phyloP scores from a whole-genome alignment of 441 rosid genomes.

The Adansonia grandidieri region DNA sequence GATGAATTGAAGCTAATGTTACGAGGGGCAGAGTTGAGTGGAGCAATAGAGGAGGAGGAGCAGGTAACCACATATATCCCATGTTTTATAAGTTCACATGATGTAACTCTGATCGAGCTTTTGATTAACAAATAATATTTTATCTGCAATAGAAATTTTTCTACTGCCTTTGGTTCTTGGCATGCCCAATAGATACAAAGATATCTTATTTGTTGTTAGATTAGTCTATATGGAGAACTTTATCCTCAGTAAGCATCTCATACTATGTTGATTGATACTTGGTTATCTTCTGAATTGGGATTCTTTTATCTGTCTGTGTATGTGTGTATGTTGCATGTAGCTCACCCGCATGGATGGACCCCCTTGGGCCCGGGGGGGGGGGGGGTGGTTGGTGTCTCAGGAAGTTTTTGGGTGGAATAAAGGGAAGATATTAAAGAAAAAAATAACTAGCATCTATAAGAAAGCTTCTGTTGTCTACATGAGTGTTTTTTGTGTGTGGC shows the following conservation, averaged over 20 bases:
- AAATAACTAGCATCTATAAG: not conserved
- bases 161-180: not conserved
- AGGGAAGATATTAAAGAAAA: not conserved
- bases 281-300: slow-evolving; percentile 7
- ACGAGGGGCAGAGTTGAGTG: slow-evolving; percentile 97
- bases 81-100: not conserved
- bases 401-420: not conserved
- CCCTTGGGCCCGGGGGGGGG: not conserved
- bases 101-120: not conserved
- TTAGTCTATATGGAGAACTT: not conserved
- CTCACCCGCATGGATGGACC: not conserved
- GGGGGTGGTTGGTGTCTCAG: not conserved
- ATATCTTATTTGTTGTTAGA: slow-evolving; percentile 5
- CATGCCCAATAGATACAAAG: not conserved
- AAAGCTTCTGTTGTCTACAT: not conserved
- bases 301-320: not conserved
- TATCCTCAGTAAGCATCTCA: slow-evolving; percentile 6
- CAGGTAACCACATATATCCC: slow-evolving; percentile 59
- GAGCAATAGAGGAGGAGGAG: slow-evolving; percentile 99
- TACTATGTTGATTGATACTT: not conserved
- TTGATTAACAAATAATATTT: slow-evolving; percentile 3
- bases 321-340: not conserved
- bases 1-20: slow-evolving; percentile 96
- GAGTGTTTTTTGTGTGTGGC: not conserved
- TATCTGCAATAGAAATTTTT: not conserved